Conservation (phyloP, 208 protist genomes). For the Acanthamoeba triangularis region DNA sequence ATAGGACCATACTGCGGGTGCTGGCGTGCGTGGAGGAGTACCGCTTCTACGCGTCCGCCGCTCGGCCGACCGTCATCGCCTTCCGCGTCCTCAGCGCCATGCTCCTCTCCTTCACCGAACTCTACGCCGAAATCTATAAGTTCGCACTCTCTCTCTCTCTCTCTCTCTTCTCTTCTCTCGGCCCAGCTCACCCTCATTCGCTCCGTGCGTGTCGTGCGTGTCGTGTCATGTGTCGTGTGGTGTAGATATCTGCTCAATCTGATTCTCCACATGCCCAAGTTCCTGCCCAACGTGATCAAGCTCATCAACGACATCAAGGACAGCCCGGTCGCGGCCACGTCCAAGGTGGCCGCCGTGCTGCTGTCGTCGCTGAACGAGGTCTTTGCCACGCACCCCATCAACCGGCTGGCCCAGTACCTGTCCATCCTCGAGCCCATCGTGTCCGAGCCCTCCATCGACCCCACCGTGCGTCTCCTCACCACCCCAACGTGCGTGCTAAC, state of each 20-base stretch:
- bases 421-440: conserved; percentile 62
- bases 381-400: conserved; percentile 54
- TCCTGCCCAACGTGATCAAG: conserved; percentile 74
- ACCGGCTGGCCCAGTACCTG: conserved; percentile 35
- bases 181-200: not conserved
- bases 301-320: conserved; percentile 59
- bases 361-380: conserved; percentile 65
- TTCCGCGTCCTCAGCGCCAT: conserved; percentile 65
- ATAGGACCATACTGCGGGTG: conserved; percentile 7
- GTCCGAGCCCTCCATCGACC: conserved; percentile 51
- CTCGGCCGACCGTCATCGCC: conserved; percentile 21
- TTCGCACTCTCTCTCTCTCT: not conserved
- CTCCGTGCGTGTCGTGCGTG: not conserved
- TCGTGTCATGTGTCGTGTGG: not conserved
- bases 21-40: conserved; percentile 69
- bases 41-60: not conserved
- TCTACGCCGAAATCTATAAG: conserved; percentile 68
- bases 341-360: conserved; percentile 7
- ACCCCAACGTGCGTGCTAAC: not conserved
- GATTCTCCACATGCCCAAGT: conserved; percentile 49
- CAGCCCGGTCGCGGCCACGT: not conserved
- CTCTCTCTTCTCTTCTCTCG: not conserved
- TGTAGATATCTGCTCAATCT: conserved; percentile 47
- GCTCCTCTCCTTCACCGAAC: conserved; percentile 55
- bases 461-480: not conserved